A percentile compares a stretch with the other conserved stretches of the same genome.
Conservation (phyloP, 768 basidiomycete species). For the Serendipita indica region DNA sequence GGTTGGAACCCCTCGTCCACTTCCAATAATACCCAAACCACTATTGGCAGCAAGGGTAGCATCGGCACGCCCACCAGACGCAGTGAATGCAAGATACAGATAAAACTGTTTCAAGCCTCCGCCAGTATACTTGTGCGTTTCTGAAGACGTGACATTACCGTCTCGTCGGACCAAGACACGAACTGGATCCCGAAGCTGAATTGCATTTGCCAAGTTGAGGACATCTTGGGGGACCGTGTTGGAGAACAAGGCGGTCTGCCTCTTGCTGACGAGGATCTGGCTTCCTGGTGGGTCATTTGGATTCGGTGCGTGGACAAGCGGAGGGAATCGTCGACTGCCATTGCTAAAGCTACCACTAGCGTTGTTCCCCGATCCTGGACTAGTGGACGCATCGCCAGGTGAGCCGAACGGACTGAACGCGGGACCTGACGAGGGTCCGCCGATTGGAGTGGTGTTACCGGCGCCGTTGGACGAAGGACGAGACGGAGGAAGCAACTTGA, state of each 20-base stretch:
- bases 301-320: constrained; percentile 3
- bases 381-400: background rate
- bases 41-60: constrained; percentile 31
- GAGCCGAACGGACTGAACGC: constrained; percentile 19
- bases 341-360: background rate
- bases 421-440: constrained; percentile 13
- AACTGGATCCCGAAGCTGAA: constrained; percentile 90
- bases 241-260: constrained; percentile 89
- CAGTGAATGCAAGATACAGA: constrained; percentile 88
- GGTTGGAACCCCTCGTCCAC: constrained; percentile 58
- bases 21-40: constrained; percentile 82
- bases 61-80: constrained; percentile 52
- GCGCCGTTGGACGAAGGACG: constrained; percentile 41
- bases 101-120: constrained; percentile 90
- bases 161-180: constrained; percentile 92
- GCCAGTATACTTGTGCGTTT: constrained; percentile 42
- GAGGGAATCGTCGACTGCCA: constrained; percentile 4
- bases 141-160: constrained; percentile 58
- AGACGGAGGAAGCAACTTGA: constrained; percentile 82
- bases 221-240: constrained; percentile 98
- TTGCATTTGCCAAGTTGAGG: constrained; percentile 81
- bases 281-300: constrained; percentile 23
- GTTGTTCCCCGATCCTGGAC: background rate
- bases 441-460: constrained; percentile 19
- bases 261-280: constrained; percentile 36